Conservation (phyloP, 768 basidiomycete genomes). For the Melanogaster broomeanus region DNA sequence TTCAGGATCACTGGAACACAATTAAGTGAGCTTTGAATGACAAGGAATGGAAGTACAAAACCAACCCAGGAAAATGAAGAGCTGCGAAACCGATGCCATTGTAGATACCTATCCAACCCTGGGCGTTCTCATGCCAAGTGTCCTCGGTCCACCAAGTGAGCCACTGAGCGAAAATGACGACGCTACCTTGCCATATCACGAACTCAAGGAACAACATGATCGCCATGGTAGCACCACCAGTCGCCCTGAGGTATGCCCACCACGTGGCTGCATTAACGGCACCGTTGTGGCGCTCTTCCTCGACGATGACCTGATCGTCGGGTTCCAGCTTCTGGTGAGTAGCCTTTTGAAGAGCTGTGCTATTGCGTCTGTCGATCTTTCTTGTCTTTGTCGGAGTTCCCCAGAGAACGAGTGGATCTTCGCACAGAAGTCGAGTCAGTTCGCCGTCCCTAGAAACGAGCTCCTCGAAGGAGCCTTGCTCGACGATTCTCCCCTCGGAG, state of each 20-base stretch:
- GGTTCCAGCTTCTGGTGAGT: constrained; percentile 11
- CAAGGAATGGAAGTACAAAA: neutral
- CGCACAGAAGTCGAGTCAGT: constrained; percentile 27
- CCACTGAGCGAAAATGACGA: constrained; percentile 29
- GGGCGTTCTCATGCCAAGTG: constrained; percentile 22
- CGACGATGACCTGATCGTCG: constrained; percentile 18
- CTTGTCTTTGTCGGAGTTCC: constrained; percentile 3
- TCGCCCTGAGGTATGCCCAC: constrained; percentile 34
- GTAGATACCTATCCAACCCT: constrained; percentile 31
- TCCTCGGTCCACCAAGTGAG: constrained; percentile 33
- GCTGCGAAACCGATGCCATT: constrained; percentile 25
- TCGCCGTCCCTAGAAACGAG: constrained; percentile 32
- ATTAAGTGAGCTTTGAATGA: neutral
- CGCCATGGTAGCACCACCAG: constrained; percentile 22
- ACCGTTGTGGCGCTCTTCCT: constrained; percentile 26
- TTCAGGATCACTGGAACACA: constrained; percentile 25
- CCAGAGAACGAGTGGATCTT: constrained; percentile 13
- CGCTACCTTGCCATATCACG: constrained; percentile 24
- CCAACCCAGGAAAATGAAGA: constrained; percentile 21
- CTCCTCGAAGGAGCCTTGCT: constrained; percentile 44
- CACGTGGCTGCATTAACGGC: constrained; percentile 25
- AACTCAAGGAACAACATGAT: constrained; percentile 20
- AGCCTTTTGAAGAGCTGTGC: constrained; percentile 7
- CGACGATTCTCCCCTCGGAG: constrained; percentile 44
- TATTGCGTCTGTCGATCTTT: constrained; percentile 25